A percentile compares a stretch with the other conserved stretches of the same genome.
These are phyloP conservation scores for Scedosporium dehoogii DNA, from an alignment of 2,329 filamentous ascomycete species.

Conservation along the genomic window DNA sequence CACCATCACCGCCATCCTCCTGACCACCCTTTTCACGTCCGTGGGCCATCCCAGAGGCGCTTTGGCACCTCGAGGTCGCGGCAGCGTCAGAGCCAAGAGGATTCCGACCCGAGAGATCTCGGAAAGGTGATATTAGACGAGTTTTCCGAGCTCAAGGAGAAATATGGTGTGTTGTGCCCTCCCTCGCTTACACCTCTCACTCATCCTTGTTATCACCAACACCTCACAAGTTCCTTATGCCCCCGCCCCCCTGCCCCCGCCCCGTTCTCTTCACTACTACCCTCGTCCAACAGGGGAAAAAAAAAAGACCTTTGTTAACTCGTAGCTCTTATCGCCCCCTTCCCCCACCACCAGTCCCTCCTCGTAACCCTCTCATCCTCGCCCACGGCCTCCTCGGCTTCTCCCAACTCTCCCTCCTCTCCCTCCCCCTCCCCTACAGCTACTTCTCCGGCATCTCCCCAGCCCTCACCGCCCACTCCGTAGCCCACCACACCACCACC, in stretches of 20 bases:
- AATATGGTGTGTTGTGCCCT: conserved; percentile 4
- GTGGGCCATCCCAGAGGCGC: background rate
- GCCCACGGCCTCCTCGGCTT: conserved; percentile 58
- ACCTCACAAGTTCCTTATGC: background rate
- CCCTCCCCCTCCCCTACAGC: conserved; percentile 43
- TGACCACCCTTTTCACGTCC: background rate
- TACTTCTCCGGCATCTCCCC: conserved; percentile 58
- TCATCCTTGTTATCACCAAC: background rate
- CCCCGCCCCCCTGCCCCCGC: no score
- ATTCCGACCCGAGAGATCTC: conserved; percentile 1
- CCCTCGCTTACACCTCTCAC: background rate
- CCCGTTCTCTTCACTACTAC: no score
- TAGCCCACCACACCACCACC: conserved; percentile 47
- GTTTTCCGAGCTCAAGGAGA: conserved; percentile 8
- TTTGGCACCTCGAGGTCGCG: background rate
- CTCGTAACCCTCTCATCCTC: conserved; percentile 52
- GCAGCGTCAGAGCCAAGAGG: background rate
- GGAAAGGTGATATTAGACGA: conserved; percentile 9
- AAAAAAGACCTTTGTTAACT: background rate
- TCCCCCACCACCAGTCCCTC: conserved; percentile 15
- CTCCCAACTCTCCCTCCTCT: conserved; percentile 41
- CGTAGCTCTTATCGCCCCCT: background rate
- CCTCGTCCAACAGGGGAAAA: no score
- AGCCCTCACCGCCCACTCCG: conserved; percentile 41
- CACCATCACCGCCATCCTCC: background rate